Evolutionary conservation across 306 rosid genomes (phyloP).

Genomic region (Pyrus pyrifolia): DNA sequence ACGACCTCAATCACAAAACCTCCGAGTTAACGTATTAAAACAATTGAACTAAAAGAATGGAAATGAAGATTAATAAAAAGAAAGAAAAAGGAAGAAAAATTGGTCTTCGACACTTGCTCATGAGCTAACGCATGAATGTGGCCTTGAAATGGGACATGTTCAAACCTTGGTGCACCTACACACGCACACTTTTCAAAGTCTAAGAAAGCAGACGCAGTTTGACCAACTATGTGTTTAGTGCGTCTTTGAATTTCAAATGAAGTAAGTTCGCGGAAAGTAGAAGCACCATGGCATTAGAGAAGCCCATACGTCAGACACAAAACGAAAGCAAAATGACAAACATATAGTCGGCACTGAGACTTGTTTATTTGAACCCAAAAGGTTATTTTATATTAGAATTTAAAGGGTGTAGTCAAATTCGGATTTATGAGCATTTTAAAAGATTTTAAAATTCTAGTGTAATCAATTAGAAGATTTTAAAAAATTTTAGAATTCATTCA

Average conservation of each 20-base stretch:
- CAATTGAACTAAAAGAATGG: neutral
- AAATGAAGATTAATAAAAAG: neutral
- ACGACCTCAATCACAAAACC: no score
- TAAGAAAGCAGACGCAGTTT: no score
- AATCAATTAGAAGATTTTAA: no score
- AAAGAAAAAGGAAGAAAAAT: neutral
- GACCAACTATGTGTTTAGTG: neutral
- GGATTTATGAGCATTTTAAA: no score
- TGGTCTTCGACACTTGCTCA: neutral
- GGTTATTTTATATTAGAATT: neutral
- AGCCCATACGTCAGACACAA: neutral
- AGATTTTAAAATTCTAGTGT: no score
- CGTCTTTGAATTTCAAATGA: conserved; percentile 18
- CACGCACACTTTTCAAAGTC: neutral
- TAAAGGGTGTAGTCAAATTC: conserved; percentile 8
- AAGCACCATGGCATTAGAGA: neutral
- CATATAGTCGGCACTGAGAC: neutral
- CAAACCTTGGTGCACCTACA: neutral
- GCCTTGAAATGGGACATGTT: conserved; percentile 8
- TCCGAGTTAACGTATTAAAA: no score
- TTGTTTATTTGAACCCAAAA: neutral
- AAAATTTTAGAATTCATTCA: no score
- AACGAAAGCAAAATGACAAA: neutral
- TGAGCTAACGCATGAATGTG: conserved; percentile 3
- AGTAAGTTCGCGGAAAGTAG: conserved; percentile 3